phyloP scores from a whole-genome alignment of 2,329 filamentous ascomycete genomes.

The Myriosclerotinia scirpicola region DNA sequence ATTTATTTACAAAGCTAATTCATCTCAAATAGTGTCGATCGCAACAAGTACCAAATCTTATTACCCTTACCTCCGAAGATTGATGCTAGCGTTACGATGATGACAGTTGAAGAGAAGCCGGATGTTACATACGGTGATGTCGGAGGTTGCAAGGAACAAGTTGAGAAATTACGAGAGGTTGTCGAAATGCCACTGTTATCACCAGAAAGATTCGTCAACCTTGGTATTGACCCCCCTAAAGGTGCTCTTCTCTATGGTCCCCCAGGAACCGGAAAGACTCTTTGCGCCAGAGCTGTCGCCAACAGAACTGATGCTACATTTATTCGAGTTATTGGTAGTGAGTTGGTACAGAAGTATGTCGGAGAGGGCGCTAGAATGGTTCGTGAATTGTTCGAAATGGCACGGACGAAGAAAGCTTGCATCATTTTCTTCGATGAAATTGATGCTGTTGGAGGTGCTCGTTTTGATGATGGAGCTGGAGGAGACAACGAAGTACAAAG shows the following conservation, averaged over 20 bases:
- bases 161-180: slow-evolving; percentile 97
- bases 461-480: slow-evolving; percentile 94
- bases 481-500: slow-evolving; percentile 97
- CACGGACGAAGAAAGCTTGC: slow-evolving; percentile 97
- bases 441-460: slow-evolving; percentile 90
- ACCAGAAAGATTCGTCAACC: slow-evolving; percentile 93
- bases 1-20: slow-evolving; percentile 29
- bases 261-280: slow-evolving; percentile 97
- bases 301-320: slow-evolving; percentile 98
- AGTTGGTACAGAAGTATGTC: slow-evolving; percentile 98
- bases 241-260: slow-evolving; percentile 95
- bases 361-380: slow-evolving; percentile 99
- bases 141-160: slow-evolving; percentile 98
- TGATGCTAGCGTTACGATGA: slow-evolving; percentile 98
- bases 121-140: slow-evolving; percentile 99
- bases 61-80: slow-evolving; percentile 96
- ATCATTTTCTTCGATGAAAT: slow-evolving; percentile 99
- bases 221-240: slow-evolving; percentile 99
- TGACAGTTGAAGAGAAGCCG: slow-evolving; percentile 99
- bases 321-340: slow-evolving; percentile 96
- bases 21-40: slow-evolving; percentile 65
- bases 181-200: slow-evolving; percentile 98
- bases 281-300: slow-evolving; percentile 94
- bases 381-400: slow-evolving; percentile 98
- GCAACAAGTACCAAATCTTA: slow-evolving; percentile 99